Base-by-base conservation (phyloP, 2,329 filamentous ascomycete species). In the Zymoseptoria pseudotritici region DNA sequence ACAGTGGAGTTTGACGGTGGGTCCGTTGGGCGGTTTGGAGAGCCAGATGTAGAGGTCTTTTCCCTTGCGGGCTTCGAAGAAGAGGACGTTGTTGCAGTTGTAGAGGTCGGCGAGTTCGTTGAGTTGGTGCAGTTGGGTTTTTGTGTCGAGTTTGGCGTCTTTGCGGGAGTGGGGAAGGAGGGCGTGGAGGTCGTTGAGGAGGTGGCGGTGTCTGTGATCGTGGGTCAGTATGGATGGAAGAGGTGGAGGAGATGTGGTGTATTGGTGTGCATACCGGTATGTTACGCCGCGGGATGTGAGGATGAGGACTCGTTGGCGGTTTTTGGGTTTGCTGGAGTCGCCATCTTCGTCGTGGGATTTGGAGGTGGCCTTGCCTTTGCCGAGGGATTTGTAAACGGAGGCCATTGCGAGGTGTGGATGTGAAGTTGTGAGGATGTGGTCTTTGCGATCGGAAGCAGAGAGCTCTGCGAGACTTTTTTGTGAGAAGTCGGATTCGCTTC, bases 31-130 rank as follows among this genome's bases (percentile, higher is more conserved):
- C 1, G 91, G 88, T 72, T 95, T 96, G 75, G 88, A 86, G 71
- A 97, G 84, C 91, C 91, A 97, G 63, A 95, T 80, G 76, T 97
- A 99, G 20, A 97, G 80, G 80, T 97, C 94, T 77, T 96, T 88
- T 61, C 88, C 90, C 77, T 97, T 99, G 62, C 92, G 83, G 53
- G 92, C 92, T 78, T 99, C 93, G 73, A 97, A 95, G 79, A 96
- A 99, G 63, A 97, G 83, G 59, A 94, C 85, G 73, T 95, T 93
- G 78, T 96, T 96, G 83, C 90, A 95, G 73, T 94, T 95, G 80
- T 95, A 94, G 29, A 96, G 82, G 71, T 88, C 85, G 59, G 81
- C 80, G 50, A 85, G 78, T 70, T 92, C 90, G 77, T 94, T 94
- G 56, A 96, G 83, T 73, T 89, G 80, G 82, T 86, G 83, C 68